A percentile compares a stretch with the other conserved stretches of the same genome.
phyloP scores from a whole-genome alignment of 2,329 filamentous ascomycete species.

The Hypoxylon sp. region DNA sequence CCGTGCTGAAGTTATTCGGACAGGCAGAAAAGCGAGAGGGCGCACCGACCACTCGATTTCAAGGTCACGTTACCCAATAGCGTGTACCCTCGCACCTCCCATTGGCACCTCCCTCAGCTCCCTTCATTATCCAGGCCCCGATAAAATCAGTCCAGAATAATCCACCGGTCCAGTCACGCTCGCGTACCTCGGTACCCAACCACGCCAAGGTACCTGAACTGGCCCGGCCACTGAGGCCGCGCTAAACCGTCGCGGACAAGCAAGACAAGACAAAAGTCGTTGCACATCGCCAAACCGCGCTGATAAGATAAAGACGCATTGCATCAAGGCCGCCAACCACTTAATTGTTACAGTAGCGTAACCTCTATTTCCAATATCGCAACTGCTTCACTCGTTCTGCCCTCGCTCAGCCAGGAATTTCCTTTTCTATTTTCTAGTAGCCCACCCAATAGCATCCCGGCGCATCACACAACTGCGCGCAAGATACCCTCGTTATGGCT shows the following conservation, averaged over 20 bases:
- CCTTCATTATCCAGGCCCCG: too few species aligned
- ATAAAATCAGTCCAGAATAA: slow-evolving; percentile 18
- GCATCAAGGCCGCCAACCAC: too few species aligned
- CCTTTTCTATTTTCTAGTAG: not conserved
- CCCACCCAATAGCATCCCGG: not conserved
- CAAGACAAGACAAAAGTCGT: too few species aligned
- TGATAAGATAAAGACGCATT: too few species aligned
- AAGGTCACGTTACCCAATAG: slow-evolving; percentile 45
- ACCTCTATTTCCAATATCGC: too few species aligned
- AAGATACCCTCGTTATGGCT: slow-evolving; percentile 33
- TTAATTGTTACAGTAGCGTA: too few species aligned
- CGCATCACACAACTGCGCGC: not conserved
- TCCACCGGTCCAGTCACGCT: slow-evolving; percentile 4
- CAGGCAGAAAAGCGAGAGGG: slow-evolving; percentile 34
- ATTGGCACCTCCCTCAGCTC: slow-evolving; percentile 23
- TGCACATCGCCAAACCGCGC: too few species aligned
- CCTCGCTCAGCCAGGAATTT: too few species aligned
- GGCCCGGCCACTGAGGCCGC: not conserved
- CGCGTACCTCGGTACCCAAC: slow-evolving; percentile 27
- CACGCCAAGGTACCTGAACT: slow-evolving; percentile 18
- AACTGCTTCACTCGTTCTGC: too few species aligned
- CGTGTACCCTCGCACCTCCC: slow-evolving; percentile 29
- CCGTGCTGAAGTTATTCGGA: slow-evolving; percentile 45
- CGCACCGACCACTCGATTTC: slow-evolving; percentile 41
- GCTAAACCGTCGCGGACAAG: slow-evolving; percentile 9